These are phyloP conservation scores for Aeschynomene evenia DNA, from an alignment of 306 rosid genomes.

Conservation along the genomic window DNA sequence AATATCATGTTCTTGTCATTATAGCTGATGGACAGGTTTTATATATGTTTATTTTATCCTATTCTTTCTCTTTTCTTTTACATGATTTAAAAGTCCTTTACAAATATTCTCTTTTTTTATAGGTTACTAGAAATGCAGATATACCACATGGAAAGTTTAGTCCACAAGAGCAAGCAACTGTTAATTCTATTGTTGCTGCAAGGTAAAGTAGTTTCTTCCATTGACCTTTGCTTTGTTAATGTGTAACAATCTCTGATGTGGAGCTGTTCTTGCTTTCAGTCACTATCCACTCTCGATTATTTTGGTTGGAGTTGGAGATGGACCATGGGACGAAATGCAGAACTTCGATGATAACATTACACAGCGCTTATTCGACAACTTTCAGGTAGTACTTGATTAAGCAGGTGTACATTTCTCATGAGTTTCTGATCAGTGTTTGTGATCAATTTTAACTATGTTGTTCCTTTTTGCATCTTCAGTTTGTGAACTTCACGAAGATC, in stretches of 20 bases:
- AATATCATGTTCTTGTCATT: slow-evolving; percentile 88
- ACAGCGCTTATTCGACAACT: slow-evolving; percentile 76
- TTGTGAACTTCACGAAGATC: slow-evolving; percentile 81
- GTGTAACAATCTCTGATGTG: slow-evolving; percentile 25
- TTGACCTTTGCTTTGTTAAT: slow-evolving; percentile 11
- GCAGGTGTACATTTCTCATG: not conserved
- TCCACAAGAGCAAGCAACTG: slow-evolving; percentile 72
- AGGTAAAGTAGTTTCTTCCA: slow-evolving; percentile 51
- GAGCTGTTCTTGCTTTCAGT: slow-evolving; percentile 41
- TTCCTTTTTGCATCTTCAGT: slow-evolving; percentile 41
- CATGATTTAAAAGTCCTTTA: slow-evolving; percentile 1
- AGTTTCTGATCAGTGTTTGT: not conserved
- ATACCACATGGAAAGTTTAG: slow-evolving; percentile 61
- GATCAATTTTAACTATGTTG: not conserved
- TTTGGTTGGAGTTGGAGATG: slow-evolving; percentile 93
- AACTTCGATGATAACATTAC: slow-evolving; percentile 74
- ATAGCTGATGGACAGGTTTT: slow-evolving; percentile 94
- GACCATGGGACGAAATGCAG: slow-evolving; percentile 88
- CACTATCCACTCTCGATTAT: slow-evolving; percentile 77
- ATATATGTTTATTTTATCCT: slow-evolving; percentile 15
- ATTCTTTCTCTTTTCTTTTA: not conserved
- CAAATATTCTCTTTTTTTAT: slow-evolving; percentile 12
- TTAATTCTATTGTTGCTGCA: slow-evolving; percentile 67
- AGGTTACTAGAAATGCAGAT: slow-evolving; percentile 73
- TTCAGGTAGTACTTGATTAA: slow-evolving; percentile 56